Base-by-base conservation (phyloP, 2,329 filamentous ascomycete species). In the Trichoderma guizhouense region DNA sequence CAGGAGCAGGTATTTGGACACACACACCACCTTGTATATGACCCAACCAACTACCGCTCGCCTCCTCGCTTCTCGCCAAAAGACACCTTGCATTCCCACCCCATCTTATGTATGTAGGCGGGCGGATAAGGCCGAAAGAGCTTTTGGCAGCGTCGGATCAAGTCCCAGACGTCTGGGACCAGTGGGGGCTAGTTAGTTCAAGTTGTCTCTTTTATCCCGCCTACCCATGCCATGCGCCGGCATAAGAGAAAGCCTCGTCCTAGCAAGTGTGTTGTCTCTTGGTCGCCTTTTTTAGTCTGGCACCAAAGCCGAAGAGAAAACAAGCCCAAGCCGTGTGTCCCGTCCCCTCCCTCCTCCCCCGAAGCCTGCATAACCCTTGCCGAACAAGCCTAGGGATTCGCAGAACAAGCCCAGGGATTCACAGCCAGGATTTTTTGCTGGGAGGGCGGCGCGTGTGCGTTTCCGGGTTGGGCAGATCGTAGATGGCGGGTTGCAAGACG, bases 91-190 rank as follows among this genome's bases (percentile, higher is more conserved):
- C 47, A 24, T 53, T 53, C 21, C 21, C 11, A 21, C 47, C 47
- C 64, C 64, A 43, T 67, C 34, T 55, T 63, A 43, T 43, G 39
- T 43, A 39, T 18, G 36, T 39, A 24, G 36, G n/a, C 66, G 66
- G 66, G 67, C 67, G 67, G 67, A 61, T 69, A 53, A 43, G 67
- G 57, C 67, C 67, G 67, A 36, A 9, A 39, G 53, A 34, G 57
- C n/a, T 30, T 34, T 53, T 69, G 36, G 55, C 24, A 14, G 21
- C 34, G 51, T 58, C 51, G 64, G 64, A 43, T 47, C 55, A 47
- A 28, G 61, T 65, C 68, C 68, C 68, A 70, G 68, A 28, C 9
- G 39, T 26, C 47, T 71, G 69, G 69, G 69, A 65, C 61, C 15
- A 32, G 60, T 57, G 62, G 69, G 36, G 57, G 43, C 67, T 26